Evolutionary conservation across 495 filamentous ascomycete genomes (phyloP).

Genomic region (Glarea lozoyensis): DNA sequence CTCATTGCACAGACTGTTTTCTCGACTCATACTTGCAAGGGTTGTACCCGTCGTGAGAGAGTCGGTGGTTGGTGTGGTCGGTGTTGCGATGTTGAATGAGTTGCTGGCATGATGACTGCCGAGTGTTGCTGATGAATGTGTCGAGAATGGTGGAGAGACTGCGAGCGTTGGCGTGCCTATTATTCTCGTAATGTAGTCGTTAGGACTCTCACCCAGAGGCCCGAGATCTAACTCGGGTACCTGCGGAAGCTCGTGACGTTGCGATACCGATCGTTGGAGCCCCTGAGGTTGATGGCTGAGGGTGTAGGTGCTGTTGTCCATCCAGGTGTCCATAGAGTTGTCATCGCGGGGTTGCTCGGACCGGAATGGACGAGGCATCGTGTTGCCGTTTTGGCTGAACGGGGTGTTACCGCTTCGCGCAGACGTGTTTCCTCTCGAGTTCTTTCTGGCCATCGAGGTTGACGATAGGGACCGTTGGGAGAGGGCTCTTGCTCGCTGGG

Average conservation of each 20-base stretch:
- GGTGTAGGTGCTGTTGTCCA: conserved; percentile 15
- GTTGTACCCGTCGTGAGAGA: conserved; percentile 10
- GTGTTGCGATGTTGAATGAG: conserved; percentile 14
- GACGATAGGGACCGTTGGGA: conserved; percentile 18
- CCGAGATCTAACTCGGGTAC: conserved; percentile 14
- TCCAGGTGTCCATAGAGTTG: conserved; percentile 11
- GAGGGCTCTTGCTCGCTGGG: conserved; percentile 6
- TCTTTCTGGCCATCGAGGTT: conserved; percentile 18
- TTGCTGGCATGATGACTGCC: conserved; percentile 5
- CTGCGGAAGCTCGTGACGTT: conserved; percentile 23
- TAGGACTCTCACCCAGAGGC: conserved; percentile 6
- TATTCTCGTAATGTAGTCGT: conserved; percentile 13
- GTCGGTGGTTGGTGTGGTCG: conserved; percentile 6
- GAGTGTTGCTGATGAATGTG: not conserved
- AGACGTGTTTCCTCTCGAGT: conserved; percentile 17
- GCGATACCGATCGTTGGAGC: conserved; percentile 25
- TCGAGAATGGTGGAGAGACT: conserved; percentile 6
- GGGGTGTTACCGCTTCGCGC: conserved; percentile 11
- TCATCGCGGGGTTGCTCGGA: conserved; percentile 12
- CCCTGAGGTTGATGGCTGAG: conserved; percentile 21
- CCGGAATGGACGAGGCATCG: conserved; percentile 12
- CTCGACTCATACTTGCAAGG: conserved; percentile 20
- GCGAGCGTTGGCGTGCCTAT: conserved; percentile 6
- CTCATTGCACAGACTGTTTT: conserved; percentile 21
- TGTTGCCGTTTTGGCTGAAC: conserved; percentile 11